Evolutionary conservation across 768 basidiomycete species (phyloP).

Genomic region (Boletus rex-veris): DNA sequence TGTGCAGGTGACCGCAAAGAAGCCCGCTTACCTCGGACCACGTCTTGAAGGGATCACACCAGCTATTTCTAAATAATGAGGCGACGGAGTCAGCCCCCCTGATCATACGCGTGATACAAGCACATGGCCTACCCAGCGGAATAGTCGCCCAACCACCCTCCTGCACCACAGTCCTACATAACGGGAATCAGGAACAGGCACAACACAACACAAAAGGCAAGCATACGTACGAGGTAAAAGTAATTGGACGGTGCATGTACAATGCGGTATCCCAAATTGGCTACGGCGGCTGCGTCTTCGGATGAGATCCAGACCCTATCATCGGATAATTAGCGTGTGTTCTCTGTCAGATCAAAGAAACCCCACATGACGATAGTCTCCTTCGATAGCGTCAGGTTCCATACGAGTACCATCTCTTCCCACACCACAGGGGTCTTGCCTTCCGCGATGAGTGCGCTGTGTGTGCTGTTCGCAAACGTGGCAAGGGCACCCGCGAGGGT

Average conservation of each 20-base stretch:
- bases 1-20: not conserved
- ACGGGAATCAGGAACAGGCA: not conserved
- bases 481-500: constrained; percentile 65
- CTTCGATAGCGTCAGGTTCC: constrained; percentile 38
- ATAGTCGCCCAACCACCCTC: constrained; percentile 41
- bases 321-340: not conserved
- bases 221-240: constrained; percentile 44
- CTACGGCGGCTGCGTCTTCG: constrained; percentile 36
- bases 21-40: constrained; percentile 42
- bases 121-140: constrained; percentile 28
- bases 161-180: constrained; percentile 44
- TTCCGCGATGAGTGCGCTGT: constrained; percentile 46
- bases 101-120: not conserved
- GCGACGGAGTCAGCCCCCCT: not conserved
- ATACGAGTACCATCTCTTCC: constrained; percentile 60
- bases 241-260: constrained; percentile 50
- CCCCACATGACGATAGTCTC: constrained; percentile 42
- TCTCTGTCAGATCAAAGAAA: not conserved
- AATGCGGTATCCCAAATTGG: constrained; percentile 39
- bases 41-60: constrained; percentile 52
- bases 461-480: constrained; percentile 57
- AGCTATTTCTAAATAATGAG: constrained; percentile 33
- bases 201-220: not conserved
- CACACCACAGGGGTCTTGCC: constrained; percentile 82
- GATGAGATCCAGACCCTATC: constrained; percentile 47